Evolutionary conservation across 306 rosid species (phyloP).

Genomic region (Mimosa bimucronata): DNA sequence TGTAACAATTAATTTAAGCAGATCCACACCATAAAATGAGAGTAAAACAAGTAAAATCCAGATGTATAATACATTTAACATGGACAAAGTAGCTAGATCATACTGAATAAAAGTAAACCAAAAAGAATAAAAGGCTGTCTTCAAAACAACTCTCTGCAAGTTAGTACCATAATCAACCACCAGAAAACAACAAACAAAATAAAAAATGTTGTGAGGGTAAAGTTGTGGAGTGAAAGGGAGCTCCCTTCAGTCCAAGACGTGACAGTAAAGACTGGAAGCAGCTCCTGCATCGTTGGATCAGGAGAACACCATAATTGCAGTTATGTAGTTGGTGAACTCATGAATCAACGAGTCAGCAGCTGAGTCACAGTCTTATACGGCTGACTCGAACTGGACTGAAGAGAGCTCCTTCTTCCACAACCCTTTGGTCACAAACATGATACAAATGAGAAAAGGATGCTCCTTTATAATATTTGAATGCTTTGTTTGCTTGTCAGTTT

Average conservation of each 20-base stretch:
- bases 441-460: not conserved
- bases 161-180: not conserved
- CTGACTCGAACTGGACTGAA: constrained; percentile 87
- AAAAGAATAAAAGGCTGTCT: not conserved
- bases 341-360: constrained; percentile 99
- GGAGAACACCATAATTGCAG: constrained; percentile 51
- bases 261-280: constrained; percentile 63
- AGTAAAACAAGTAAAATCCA: not conserved
- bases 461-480: no score
- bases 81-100: not conserved
- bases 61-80: not conserved
- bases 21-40: not conserved
- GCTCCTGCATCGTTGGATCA: constrained; percentile 96
- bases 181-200: not conserved
- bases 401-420: constrained; percentile 70
- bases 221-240: constrained; percentile 53
- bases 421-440: not conserved
- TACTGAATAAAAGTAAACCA: not conserved
- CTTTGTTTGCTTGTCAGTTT: no score
- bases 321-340: constrained; percentile 49
- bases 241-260: constrained; percentile 99
- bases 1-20: not conserved
- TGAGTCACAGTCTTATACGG: constrained; percentile 41
- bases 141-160: no score
- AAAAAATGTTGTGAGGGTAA: not conserved